phyloP scores from a whole-genome alignment of 495 filamentous ascomycete genomes.

The Monascus purpureus region DNA sequence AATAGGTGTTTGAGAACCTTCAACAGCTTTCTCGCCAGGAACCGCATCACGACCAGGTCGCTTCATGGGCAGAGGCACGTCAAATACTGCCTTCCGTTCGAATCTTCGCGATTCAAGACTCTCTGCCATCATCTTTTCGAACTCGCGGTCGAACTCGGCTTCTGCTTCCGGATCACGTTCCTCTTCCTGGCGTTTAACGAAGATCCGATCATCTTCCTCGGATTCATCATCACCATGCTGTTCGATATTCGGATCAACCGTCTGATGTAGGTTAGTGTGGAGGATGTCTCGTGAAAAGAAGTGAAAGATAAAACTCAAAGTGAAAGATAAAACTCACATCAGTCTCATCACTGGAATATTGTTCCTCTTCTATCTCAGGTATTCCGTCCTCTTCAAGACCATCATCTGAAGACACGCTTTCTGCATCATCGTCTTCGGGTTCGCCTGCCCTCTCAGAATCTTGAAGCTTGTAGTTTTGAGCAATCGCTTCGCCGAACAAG shows the following conservation, averaged over 20 bases:
- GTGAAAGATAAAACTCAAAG: conserved; percentile 2
- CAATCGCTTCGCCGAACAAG: conserved; percentile 73
- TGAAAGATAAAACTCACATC: conserved; percentile 24
- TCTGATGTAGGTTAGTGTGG: conserved; percentile 16
- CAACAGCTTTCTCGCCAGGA: conserved; percentile 23
- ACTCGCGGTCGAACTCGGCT: conserved; percentile 95
- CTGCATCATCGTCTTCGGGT: conserved; percentile 49
- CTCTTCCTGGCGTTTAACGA: conserved; percentile 81
- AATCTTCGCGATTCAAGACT: conserved; percentile 88
- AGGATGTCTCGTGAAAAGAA: background rate
- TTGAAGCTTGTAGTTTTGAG: conserved; percentile 71
- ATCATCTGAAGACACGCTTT: conserved; percentile 48
- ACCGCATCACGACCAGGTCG: conserved; percentile 49
- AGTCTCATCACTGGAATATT: conserved; percentile 44
- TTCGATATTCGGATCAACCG: conserved; percentile 36
- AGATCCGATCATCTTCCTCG: conserved; percentile 69
- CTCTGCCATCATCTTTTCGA: conserved; percentile 97
- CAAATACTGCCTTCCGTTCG: conserved; percentile 85
- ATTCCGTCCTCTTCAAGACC: conserved; percentile 42
- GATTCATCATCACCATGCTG: conserved; percentile 37
- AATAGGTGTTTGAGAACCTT: conserved; percentile 23
- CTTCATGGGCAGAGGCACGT: conserved; percentile 84
- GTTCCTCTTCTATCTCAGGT: conserved; percentile 42
- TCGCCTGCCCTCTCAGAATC: conserved; percentile 53
- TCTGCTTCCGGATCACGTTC: conserved; percentile 87